Base-by-base conservation (phyloP, 2,329 filamentous ascomycete genomes). In the Escovopsis sp. region DNA sequence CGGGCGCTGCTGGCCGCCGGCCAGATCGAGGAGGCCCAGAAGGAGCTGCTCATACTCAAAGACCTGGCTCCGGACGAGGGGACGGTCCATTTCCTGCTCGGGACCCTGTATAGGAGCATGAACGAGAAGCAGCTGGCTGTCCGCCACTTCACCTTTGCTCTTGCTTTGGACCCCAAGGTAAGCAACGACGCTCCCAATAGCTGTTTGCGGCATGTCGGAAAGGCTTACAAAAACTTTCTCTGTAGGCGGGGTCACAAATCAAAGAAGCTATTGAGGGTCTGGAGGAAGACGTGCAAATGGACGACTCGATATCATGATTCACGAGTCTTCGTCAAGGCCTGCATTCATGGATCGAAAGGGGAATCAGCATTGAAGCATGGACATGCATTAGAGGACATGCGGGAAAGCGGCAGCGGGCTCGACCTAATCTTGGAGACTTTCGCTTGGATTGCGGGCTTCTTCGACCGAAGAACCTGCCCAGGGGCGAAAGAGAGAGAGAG, bases 161-260 rank as follows among this genome's bases (percentile, higher is more conserved):
- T 96, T 51, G 94, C 94, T 57, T 63, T 98, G 50, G 90, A 98
- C 64, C 90, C 88, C 21, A 96, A 96, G 77, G 88, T 92, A 65
- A 53, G 67, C n/a, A 31, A 15, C 7, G 12, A n/a, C 11, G 10
- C 14, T 16, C 4, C 3, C 10, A 27, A n/a, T 13, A 7, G 4
- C 19, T 32, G 11, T 12, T 13, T 25, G n/a, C 11, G 27, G 31
- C 11, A 9, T 6, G 19, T 11, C 4, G 6, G 21, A 25, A 23
- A 28, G 10, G 29, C 26, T 26, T 25, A 33, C 9, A n/a, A 3
- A 25, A 25, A 25, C 4, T 29, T 11, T 11, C 12, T 31, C 2
- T 31, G 6, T 45, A 94, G 87, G 85, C 88, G 48, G 86, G 84
- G 44, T 79, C 83, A 43, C 80, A 86, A 56, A 94, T 98, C 58